Percentiles rank a stretch among this genome's conserved stretches.
Evolutionary conservation across 805 yeast species (phyloP).

Genomic region (Candida incommunis): DNA sequence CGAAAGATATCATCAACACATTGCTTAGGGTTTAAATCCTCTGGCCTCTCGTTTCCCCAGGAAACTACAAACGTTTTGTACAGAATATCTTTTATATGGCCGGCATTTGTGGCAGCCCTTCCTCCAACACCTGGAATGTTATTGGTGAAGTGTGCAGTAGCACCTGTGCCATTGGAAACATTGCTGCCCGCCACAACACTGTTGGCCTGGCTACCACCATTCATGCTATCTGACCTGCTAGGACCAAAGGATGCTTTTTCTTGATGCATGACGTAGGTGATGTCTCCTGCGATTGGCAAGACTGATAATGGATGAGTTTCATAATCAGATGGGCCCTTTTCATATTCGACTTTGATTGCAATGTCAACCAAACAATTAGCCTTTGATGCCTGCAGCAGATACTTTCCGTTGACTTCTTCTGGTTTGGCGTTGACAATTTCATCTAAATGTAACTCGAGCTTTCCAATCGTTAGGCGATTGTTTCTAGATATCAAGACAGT

Average conservation of each 20-base stretch:
- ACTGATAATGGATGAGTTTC: conserved; percentile 24
- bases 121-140: conserved; percentile 1
- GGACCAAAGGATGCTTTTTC: conserved; percentile 4
- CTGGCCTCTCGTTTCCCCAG: conserved; percentile 45
- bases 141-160: conserved; percentile 13
- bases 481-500: conserved; percentile 29
- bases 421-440: conserved; percentile 49
- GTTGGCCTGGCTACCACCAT: no score
- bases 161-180: conserved; percentile 25
- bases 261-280: conserved; percentile 27
- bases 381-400: conserved; percentile 62
- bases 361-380: conserved; percentile 45
- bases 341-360: conserved; percentile 35
- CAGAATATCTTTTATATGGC: conserved; percentile 35
- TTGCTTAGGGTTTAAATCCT: conserved; percentile 47
- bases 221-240: conserved; percentile 10
- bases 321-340: conserved; percentile 31
- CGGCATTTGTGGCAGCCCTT: background rate
- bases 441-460: conserved; percentile 49
- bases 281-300: conserved; percentile 35
- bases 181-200: no score
- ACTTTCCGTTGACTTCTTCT: conserved; percentile 38
- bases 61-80: conserved; percentile 41
- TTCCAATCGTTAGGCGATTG: conserved; percentile 44
- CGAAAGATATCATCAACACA: conserved; percentile 62